A percentile compares a stretch with the other conserved stretches of the same genome.
These are phyloP conservation scores for Truncatella angustata DNA, from an alignment of 2,329 filamentous ascomycete species.

Conservation along the genomic window DNA sequence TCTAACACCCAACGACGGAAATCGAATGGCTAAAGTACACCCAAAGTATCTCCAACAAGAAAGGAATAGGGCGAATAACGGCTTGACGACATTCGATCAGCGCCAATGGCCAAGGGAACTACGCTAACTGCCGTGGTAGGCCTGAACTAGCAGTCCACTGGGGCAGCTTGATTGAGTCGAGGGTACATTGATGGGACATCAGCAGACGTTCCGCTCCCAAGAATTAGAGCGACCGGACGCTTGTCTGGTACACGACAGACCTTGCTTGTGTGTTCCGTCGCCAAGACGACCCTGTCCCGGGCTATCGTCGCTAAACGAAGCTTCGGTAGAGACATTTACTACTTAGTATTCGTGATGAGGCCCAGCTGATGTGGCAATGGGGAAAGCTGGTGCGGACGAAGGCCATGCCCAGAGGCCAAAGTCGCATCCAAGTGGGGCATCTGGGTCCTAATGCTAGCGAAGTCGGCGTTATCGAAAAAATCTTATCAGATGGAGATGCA, in stretches of 20 bases:
- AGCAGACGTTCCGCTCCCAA: neutral
- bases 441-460: conserved; percentile 26
- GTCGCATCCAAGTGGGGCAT: conserved; percentile 20
- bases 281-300: neutral
- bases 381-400: conserved; percentile 9
- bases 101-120: neutral
- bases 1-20: neutral
- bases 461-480: conserved; percentile 50
- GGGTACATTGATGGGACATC: neutral
- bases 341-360: neutral
- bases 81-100: neutral
- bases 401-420: conserved; percentile 17
- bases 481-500: conserved; percentile 50
- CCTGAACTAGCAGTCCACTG: neutral
- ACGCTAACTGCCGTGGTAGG: neutral
- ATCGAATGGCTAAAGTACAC: neutral
- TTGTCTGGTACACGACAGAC: neutral
- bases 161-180: neutral
- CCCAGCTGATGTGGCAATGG: conserved; percentile 9
- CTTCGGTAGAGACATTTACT: neutral
- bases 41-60: neutral
- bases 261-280: neutral
- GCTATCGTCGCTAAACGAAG: neutral
- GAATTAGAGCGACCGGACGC: neutral
- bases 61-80: neutral